Evolutionary conservation across 148 eudicot genomes (phyloP), one percentile per base, ranked within the genome.

Genomic region (Rhododendron vialii): DNA sequence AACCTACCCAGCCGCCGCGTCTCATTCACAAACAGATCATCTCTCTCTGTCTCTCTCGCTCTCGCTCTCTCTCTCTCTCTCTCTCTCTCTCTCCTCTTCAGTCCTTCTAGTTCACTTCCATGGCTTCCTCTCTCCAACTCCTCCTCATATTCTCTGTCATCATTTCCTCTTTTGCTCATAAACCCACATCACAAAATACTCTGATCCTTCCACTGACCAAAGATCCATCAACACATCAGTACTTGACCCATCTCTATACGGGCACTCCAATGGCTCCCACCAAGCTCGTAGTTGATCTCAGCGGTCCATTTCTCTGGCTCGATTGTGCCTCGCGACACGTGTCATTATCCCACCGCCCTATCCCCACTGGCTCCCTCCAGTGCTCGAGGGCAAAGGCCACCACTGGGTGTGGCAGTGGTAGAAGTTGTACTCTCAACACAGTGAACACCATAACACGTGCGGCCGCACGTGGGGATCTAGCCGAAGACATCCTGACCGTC

Each of bases 261-360:
- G 89, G 83, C 47, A 71, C 85, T 51, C 82, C 80, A 2, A 65
- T 26, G 3, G 24, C 3, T 14, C 86, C 90, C 22, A 67, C 78
- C 84, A 85, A 83, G 15, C 90, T 95, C 2, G 88, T 92, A 1
- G 51, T 95, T 9, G 94, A 95, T 90, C 94, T 95, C 18, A 84
- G 67, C 86, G 87, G 95, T 69, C 92, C 91, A 3, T 87, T 86
- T 28, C 51, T 89, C 36, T 89, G 91, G 88, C 12, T 87, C 7
- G 84, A 91, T 3, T 88, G 84, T 18, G 6, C 80, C 30, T 74
- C 87, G 0, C 0, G 55, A 2, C 57, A 45, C 9, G 8, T 15
- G 18, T 88, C 91, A 12, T 53, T 81, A 17, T 82, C 92, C 18
- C 84, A 83, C 14, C 78, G 63, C 0, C 43, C 90, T 36, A n/a